phyloP scores from a whole-genome alignment of 768 basidiomycete species.

The Xerocomellus intermedius region DNA sequence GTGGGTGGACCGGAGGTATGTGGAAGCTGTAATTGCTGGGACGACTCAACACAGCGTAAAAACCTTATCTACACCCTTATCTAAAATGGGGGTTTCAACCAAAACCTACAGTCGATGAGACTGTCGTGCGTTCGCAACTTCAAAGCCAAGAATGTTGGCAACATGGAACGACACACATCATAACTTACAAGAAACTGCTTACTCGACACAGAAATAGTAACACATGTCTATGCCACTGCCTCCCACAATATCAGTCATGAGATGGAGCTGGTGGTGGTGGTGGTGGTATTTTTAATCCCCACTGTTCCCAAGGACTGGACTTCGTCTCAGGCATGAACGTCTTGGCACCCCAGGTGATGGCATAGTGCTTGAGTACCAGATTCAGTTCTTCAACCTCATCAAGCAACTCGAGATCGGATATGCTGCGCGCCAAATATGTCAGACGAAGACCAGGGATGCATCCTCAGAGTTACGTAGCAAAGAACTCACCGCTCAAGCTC shows the following conservation, averaged over 20 bases:
- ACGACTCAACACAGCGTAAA: background rate
- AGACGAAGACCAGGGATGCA: background rate
- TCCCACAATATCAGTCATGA: background rate
- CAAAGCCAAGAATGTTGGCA: background rate
- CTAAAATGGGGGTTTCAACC: no score
- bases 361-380: constrained; percentile 46
- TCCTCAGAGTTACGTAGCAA: background rate
- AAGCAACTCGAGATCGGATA: constrained; percentile 78
- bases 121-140: background rate
- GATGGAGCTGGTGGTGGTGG: background rate
- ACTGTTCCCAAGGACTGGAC: constrained; percentile 11
- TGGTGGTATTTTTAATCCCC: constrained; percentile 5
- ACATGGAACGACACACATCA: background rate
- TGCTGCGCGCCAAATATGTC: constrained; percentile 41
- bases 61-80: no score
- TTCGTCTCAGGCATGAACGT: background rate
- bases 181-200: background rate
- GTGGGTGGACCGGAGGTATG: no score
- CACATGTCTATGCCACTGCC: background rate
- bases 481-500: constrained; percentile 56
- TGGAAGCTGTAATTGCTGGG: no score
- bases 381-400: constrained; percentile 89
- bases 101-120: no score
- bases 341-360: constrained; percentile 65
- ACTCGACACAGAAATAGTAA: background rate